phyloP scores from a whole-genome alignment of 495 filamentous ascomycete genomes.

The Staphylotrichum longicolle region DNA sequence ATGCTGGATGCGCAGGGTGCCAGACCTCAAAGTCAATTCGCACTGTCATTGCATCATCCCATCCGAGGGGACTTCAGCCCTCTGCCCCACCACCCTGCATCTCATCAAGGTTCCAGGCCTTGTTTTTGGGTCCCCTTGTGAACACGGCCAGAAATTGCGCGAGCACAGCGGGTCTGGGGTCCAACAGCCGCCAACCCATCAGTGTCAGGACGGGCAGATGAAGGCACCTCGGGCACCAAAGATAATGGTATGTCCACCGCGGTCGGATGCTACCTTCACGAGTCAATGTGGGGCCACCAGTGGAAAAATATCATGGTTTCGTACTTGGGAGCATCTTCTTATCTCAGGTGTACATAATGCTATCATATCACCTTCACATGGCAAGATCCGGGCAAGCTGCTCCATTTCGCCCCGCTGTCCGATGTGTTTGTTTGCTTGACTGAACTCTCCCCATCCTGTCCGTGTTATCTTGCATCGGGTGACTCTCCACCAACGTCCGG shows the following conservation, averaged over 20 bases:
- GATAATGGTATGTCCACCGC: too few species aligned
- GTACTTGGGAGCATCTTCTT: background rate
- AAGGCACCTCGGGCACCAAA: too few species aligned
- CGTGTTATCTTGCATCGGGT: too few species aligned
- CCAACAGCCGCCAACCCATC: too few species aligned
- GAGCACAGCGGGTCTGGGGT: too few species aligned
- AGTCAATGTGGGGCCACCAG: background rate
- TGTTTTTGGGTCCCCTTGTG: background rate
- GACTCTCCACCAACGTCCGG: too few species aligned
- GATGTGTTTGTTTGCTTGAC: background rate
- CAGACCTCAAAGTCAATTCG: constrained; percentile 13
- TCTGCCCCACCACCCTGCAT: constrained; percentile 14
- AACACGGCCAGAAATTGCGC: too few species aligned
- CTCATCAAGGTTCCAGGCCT: constrained; percentile 6
- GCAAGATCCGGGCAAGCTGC: background rate
- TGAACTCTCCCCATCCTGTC: background rate
- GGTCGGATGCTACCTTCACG: too few species aligned
- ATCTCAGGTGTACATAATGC: background rate
- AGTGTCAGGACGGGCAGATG: too few species aligned
- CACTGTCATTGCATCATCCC: constrained; percentile 20
- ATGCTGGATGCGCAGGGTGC: too few species aligned
- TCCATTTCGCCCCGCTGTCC: background rate
- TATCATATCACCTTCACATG: constrained; percentile 1
- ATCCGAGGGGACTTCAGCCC: background rate
- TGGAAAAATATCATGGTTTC: constrained; percentile 1